Percentiles rank a stretch among this genome's conserved stretches.
These are phyloP conservation scores for Penicillium sp. DNA, from an alignment of 2,329 filamentous ascomycete genomes.

Conservation along the genomic window DNA sequence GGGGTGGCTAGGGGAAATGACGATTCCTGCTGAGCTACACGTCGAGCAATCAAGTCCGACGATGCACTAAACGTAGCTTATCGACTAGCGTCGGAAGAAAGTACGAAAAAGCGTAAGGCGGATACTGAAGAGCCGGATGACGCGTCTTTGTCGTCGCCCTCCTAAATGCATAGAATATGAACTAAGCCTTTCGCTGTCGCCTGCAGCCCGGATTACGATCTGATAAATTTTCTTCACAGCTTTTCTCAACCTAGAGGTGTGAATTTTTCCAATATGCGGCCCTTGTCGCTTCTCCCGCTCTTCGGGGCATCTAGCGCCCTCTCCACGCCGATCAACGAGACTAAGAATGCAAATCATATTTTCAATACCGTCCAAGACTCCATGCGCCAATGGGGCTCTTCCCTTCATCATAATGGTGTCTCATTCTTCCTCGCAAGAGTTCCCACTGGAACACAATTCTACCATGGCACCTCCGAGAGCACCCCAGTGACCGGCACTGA, in stretches of 20 bases:
- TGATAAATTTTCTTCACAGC: background rate
- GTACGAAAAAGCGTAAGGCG: conserved; percentile 8
- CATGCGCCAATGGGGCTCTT: conserved; percentile 73
- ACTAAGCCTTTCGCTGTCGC: background rate
- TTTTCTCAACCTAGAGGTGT: background rate
- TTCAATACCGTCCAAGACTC: conserved; percentile 75
- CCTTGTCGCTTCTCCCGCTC: conserved; percentile 10
- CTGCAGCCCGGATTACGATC: background rate
- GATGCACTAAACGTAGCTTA: background rate
- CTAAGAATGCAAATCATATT: conserved; percentile 61
- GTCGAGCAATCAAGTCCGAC: background rate
- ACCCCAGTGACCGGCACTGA: conserved; percentile 58
- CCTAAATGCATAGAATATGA: conserved; percentile 1
- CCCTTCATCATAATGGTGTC: conserved; percentile 74
- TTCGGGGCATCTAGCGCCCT: conserved; percentile 8
- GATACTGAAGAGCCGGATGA: conserved; percentile 6
- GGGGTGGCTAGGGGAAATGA: too few species aligned
- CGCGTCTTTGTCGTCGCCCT: conserved; percentile 4
- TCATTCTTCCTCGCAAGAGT: conserved; percentile 68
- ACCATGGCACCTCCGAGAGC: conserved; percentile 60
- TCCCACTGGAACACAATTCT: conserved; percentile 65
- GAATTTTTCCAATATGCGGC: conserved; percentile 10
- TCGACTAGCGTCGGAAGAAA: conserved; percentile 9
- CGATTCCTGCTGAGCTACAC: too few species aligned
- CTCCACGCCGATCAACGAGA: background rate